Evolutionary conservation across 1,284 basidiomycete genomes (phyloP).

Genomic region (Sparassis latifolia): DNA sequence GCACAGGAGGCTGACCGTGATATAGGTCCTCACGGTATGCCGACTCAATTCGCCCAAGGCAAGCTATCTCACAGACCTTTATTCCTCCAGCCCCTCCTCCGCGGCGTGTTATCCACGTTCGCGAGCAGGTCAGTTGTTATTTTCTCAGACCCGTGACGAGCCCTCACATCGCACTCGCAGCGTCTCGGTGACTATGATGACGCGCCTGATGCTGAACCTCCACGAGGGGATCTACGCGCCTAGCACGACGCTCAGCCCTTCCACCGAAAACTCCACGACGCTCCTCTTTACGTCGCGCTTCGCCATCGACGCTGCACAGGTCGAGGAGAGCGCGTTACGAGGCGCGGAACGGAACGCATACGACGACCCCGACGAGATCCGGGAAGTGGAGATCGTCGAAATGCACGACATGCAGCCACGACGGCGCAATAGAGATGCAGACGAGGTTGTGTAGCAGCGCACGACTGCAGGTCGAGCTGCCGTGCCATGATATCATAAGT

Average conservation of each 20-base stretch:
- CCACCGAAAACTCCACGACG: slow-evolving; percentile 16
- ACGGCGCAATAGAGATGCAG: no score
- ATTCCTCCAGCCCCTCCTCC: slow-evolving; percentile 19
- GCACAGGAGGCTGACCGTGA: not conserved
- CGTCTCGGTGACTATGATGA: slow-evolving; percentile 31
- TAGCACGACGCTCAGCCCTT: slow-evolving; percentile 5
- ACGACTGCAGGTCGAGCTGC: no score
- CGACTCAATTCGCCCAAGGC: no score
- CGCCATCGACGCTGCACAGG: slow-evolving; percentile 5
- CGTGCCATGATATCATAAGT: no score
- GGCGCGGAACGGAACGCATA: not conserved
- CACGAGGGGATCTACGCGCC: slow-evolving; percentile 14
- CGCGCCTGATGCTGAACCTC: slow-evolving; percentile 33
- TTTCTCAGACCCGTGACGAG: not conserved
- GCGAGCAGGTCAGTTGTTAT: slow-evolving; percentile 17
- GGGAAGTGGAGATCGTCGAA: slow-evolving; percentile 4
- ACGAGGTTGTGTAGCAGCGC: no score
- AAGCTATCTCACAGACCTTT: no score
- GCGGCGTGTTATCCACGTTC: slow-evolving; percentile 23
- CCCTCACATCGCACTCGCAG: slow-evolving; percentile 10
- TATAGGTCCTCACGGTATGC: slow-evolving; percentile 2
- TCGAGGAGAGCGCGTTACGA: not conserved
- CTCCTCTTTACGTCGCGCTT: slow-evolving; percentile 24
- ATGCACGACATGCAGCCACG: not conserved
- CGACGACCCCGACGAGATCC: slow-evolving; percentile 2